Evolutionary conservation across 371 early-diverging fungal species (phyloP), one percentile per base, ranked within the genome.

Genomic region (Cokeromyces recurvatus): DNA sequence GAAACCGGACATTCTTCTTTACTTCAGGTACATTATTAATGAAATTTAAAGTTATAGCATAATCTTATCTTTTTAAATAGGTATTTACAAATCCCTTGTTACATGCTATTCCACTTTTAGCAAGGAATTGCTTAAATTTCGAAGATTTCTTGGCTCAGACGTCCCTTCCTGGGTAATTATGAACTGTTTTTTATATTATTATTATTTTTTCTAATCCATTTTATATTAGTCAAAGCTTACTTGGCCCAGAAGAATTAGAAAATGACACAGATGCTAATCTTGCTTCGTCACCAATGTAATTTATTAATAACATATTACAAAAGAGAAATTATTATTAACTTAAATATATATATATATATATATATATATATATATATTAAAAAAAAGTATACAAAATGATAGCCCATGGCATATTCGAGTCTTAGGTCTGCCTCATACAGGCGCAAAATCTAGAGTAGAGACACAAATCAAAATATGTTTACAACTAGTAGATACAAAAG

Each of bases 391-490:
- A 23, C 60, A 51, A 38, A 42, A 39, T 23, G 68, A 64, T 40
- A 58, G 50, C 11, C 68, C 63, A 15, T 72, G 62, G 55, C 74
- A 72, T 43, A 68, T 85, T 46, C 60, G 75, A 9, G 77, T 85
- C 10, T 68, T 83, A 14, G 91, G 90, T 4, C 73, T 89, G 12
- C 86, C 91, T 7, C 60, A 56, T 36, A 74, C 77, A 24, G 85
- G 87, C 21, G 91, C 89, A 8, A 85, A 87, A 49, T 87, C 86
- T 14, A 69, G 90, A 16, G 91, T 90, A 17, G 90, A 90, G 53
- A 90, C 91, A 23, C 91, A 89, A 56, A 87, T 87, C 59, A 89
- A 87, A 48, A 66, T 89, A 6, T 86, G 87, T 27, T 51, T 90
- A 41, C 86, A 87, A 44, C 62, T 90, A 10, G 73, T 77, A 3